Conservation (phyloP, 305 asterid genomes). For the Fraxinus latifolia region DNA sequence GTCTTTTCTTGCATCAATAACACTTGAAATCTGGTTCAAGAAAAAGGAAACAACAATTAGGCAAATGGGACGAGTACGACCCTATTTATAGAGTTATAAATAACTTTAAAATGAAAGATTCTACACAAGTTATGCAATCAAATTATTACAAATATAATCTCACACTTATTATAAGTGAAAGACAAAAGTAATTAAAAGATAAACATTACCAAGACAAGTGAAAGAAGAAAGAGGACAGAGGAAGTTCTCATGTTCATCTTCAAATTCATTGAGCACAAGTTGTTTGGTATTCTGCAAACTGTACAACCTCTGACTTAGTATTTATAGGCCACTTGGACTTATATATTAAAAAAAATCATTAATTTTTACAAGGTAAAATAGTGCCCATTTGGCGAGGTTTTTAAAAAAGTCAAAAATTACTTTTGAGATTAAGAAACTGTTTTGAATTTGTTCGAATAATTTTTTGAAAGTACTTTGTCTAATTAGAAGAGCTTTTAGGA, state of each 20-base stretch:
- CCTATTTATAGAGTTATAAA: not conserved
- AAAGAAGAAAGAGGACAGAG: conserved; percentile 40
- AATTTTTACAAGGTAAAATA: conserved; percentile 8
- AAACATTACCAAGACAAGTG: conserved; percentile 46
- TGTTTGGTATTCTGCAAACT: conserved; percentile 21
- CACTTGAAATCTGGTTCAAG: conserved; percentile 30
- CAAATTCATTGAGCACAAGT: not conserved
- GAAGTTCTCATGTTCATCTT: conserved; percentile 35
- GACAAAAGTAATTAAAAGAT: not conserved
- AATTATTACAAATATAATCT: not conserved
- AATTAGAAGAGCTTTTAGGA: too few relatives aligned
- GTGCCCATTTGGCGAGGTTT: too few relatives aligned
- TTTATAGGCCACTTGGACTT: conserved; percentile 27
- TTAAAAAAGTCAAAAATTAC: too few relatives aligned
- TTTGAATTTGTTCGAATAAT: too few relatives aligned
- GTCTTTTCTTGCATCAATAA: conserved; percentile 39
- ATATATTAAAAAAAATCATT: not conserved
- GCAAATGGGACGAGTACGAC: not conserved
- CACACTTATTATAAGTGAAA: not conserved
- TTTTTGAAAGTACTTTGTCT: too few relatives aligned
- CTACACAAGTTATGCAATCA: not conserved
- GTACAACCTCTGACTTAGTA: conserved; percentile 38
- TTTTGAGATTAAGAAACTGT: too few relatives aligned
- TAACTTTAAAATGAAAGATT: not conserved
- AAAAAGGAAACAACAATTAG: not conserved